A percentile compares a stretch with the other conserved stretches of the same genome.
Conservation (phyloP, 2,329 filamentous ascomycete genomes). For the Fusarium proliferatum region DNA sequence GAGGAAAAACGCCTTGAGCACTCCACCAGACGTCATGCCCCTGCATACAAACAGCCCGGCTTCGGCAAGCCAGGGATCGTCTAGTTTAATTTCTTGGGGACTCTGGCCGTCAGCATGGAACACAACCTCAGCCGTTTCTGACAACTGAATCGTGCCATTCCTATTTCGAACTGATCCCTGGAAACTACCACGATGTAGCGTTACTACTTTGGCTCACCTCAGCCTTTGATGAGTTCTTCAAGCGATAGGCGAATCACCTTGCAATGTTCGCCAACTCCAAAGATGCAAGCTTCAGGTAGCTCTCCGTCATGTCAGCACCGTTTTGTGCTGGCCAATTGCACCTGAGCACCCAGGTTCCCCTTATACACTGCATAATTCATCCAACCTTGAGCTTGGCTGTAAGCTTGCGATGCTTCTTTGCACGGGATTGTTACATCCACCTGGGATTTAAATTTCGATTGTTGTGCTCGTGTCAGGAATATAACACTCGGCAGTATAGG, state of each 20-base stretch:
- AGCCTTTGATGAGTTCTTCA: neutral
- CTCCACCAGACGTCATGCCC: constrained; percentile 31
- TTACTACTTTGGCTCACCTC: constrained; percentile 24
- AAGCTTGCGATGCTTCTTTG: constrained; percentile 8
- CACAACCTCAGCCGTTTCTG: constrained; percentile 23
- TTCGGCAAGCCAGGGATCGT: constrained; percentile 15
- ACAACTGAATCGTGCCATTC: constrained; percentile 6
- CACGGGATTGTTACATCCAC: constrained; percentile 15
- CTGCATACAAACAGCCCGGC: constrained; percentile 10
- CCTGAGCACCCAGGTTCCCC: neutral
- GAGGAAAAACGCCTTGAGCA: constrained; percentile 30
- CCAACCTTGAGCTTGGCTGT: neutral
- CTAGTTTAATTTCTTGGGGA: constrained; percentile 19
- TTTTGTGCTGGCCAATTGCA: constrained; percentile 10
- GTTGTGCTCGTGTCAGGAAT: neutral
- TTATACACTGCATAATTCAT: constrained; percentile 8
- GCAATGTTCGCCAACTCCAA: neutral
- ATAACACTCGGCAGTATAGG: neutral
- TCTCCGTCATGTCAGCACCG: constrained; percentile 13
- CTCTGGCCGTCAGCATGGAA: constrained; percentile 8
- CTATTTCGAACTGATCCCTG: neutral
- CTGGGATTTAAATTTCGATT: neutral
- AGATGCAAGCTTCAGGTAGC: constrained; percentile 19
- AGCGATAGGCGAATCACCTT: constrained; percentile 13
- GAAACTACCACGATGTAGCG: neutral